A percentile compares a stretch with the other conserved stretches of the same genome.
Conservation (phyloP, 2,329 filamentous ascomycete genomes). For the Botrytis galanthina region DNA sequence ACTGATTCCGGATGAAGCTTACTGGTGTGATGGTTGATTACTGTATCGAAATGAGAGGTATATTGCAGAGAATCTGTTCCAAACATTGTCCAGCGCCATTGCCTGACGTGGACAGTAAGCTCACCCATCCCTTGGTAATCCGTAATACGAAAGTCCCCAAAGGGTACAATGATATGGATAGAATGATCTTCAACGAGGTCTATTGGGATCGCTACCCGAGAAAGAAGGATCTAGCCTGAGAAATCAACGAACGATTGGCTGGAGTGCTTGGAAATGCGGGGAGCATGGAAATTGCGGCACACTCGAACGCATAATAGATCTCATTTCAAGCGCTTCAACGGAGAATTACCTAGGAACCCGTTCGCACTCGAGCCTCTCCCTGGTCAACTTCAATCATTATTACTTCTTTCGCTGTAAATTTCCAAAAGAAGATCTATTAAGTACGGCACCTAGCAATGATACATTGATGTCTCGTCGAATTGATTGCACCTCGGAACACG, state of each 20-base stretch:
- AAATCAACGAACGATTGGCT: not conserved
- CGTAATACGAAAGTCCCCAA: not conserved
- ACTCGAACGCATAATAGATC: slow-evolving; percentile 26
- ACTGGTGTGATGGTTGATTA: not conserved
- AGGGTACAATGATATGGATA: slow-evolving; percentile 6
- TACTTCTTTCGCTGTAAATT: not conserved
- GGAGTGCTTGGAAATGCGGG: slow-evolving; percentile 7
- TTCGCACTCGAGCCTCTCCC: slow-evolving; percentile 28
- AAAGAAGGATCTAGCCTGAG: not conserved
- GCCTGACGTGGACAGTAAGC: slow-evolving; percentile 14
- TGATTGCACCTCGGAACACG: not conserved
- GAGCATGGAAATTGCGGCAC: slow-evolving; percentile 12
- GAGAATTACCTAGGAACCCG: slow-evolving; percentile 28
- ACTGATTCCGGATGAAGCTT: not conserved
- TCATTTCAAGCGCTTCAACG: slow-evolving; percentile 30
- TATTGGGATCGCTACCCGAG: not conserved
- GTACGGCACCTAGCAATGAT: not conserved
- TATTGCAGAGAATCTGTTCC: not conserved
- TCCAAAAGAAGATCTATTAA: not conserved
- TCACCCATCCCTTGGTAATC: not conserved
- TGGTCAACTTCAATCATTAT: slow-evolving; percentile 22
- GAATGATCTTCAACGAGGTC: not conserved
- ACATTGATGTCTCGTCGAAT: not conserved
- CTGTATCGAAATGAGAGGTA: slow-evolving; percentile 6
- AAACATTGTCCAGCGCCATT: not conserved